Evolutionary conservation across 1,284 basidiomycete genomes (phyloP).

Genomic region (Cryptococcus deneoformans): DNA sequence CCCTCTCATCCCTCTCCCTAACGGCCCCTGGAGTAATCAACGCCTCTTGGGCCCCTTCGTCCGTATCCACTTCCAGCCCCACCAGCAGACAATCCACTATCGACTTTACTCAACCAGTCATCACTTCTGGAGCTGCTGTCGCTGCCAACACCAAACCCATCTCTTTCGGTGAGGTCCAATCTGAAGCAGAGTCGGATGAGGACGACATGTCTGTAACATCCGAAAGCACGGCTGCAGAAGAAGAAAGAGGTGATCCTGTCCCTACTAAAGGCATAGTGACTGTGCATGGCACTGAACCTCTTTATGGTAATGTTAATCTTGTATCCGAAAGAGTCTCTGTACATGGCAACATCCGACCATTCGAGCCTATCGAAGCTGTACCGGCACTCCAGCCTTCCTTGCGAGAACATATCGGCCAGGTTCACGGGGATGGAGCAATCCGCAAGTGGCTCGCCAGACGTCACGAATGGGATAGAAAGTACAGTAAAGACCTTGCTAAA

Average conservation of each 20-base stretch:
- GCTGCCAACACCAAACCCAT: slow-evolving; percentile 30
- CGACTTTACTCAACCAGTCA: slow-evolving; percentile 35
- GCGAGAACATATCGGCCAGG: slow-evolving; percentile 32
- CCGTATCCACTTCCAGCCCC: slow-evolving; percentile 5
- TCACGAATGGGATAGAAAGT: slow-evolving; percentile 42
- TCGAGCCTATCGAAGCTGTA: slow-evolving; percentile 65
- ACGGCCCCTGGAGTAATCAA: background rate
- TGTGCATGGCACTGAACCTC: slow-evolving; percentile 38
- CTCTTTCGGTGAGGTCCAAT: slow-evolving; percentile 25
- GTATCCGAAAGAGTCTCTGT: slow-evolving; percentile 86
- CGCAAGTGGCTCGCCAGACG: slow-evolving; percentile 43
- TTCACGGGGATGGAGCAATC: slow-evolving; percentile 42
- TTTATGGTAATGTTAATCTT: slow-evolving; percentile 51
- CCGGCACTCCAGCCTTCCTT: slow-evolving; percentile 36
- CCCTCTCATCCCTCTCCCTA: background rate
- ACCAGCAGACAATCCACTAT: slow-evolving; percentile 18
- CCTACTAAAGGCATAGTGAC: slow-evolving; percentile 27
- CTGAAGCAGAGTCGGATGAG: slow-evolving; percentile 27
- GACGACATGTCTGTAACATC: slow-evolving; percentile 3
- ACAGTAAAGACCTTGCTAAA: slow-evolving; percentile 28
- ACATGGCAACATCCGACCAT: slow-evolving; percentile 67
- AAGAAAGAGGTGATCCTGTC: slow-evolving; percentile 2
- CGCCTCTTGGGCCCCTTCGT: slow-evolving; percentile 3
- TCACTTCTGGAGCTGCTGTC: slow-evolving; percentile 20
- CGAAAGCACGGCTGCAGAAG: background rate